These are phyloP conservation scores for Phaeophleospora eucalypticola DNA, from an alignment of 2,329 filamentous ascomycete genomes.

Conservation along the genomic window DNA sequence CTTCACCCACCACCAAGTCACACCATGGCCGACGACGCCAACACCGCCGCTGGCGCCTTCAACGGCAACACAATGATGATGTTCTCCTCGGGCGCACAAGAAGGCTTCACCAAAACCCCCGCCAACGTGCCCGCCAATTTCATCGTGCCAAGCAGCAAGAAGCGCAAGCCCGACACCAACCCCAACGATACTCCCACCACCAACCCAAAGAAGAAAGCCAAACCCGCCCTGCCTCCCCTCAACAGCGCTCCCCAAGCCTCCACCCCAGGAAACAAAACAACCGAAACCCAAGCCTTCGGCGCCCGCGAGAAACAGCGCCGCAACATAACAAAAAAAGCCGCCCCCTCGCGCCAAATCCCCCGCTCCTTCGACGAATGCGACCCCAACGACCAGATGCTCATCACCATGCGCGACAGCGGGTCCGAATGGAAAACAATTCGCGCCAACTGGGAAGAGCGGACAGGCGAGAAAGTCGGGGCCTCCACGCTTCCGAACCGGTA, in stretches of 20 bases:
- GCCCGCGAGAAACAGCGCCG: too few relatives aligned
- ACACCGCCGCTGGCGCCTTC: not conserved
- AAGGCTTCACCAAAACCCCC: constrained; percentile 19
- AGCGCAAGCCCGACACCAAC: constrained; percentile 12
- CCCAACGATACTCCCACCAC: too few relatives aligned
- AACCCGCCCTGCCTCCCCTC: not conserved
- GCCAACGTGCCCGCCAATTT: constrained; percentile 18
- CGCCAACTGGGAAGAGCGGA: constrained; percentile 26
- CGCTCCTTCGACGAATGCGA: constrained; percentile 27
- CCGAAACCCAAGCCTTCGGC: too few relatives aligned
- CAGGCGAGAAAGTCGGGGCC: constrained; percentile 32
- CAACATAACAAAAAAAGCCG: constrained; percentile 12
- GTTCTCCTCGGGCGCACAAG: constrained; percentile 11
- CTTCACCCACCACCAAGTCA: too few relatives aligned
- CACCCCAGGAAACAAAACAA: constrained; percentile 8
- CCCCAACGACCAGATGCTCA: constrained; percentile 26
- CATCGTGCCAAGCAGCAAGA: constrained; percentile 10
- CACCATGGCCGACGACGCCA: too few relatives aligned
- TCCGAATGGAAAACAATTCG: constrained; percentile 28
- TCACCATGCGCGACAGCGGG: constrained; percentile 27
- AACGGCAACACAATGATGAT: constrained; percentile 9
- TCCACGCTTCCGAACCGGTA: constrained; percentile 25
- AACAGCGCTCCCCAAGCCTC: not conserved
- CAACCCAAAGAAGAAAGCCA: constrained; percentile 3
- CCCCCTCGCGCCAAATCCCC: constrained; percentile 15